These are phyloP conservation scores for Puccinia hordei DNA, from an alignment of 1,284 basidiomycete genomes.

Conservation along the genomic window DNA sequence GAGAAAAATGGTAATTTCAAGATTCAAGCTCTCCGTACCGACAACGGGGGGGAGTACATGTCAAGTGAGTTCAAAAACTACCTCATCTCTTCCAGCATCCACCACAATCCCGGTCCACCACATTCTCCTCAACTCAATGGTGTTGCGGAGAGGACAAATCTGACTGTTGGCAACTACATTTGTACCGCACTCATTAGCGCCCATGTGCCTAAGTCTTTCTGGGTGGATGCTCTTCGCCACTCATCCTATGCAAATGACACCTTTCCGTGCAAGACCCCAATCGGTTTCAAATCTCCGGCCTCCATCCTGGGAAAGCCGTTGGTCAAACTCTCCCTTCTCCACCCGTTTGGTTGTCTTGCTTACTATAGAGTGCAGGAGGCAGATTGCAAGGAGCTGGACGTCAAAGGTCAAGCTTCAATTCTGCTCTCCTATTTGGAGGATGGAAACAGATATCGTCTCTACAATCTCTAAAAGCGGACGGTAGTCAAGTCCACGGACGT, in stretches of 20 bases:
- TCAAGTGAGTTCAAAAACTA: not conserved
- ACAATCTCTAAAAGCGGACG: not conserved
- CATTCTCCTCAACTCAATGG: too few relatives aligned
- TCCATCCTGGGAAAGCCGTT: not conserved
- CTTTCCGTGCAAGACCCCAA: not conserved
- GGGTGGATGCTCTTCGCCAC: not conserved
- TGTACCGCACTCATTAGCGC: too few relatives aligned
- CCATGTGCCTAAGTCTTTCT: too few relatives aligned
- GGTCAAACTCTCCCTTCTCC: not conserved
- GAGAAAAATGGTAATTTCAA: not conserved
- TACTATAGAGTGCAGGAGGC: not conserved
- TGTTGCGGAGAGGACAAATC: too few relatives aligned
- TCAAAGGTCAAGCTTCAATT: not conserved
- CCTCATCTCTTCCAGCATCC: not conserved
- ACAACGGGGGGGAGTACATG: not conserved
- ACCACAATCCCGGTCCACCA: not conserved
- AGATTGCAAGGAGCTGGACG: not conserved
- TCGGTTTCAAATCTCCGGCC: not conserved
- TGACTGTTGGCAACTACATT: too few relatives aligned
- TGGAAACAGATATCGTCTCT: not conserved
- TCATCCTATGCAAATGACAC: not conserved
- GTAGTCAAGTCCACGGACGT: not conserved
- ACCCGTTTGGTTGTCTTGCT: not conserved
- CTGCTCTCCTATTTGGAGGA: not conserved
- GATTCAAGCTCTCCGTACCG: not conserved